Evolutionary conservation across 1,284 basidiomycete genomes (phyloP).

Genomic region (Boletus hoseneyae): DNA sequence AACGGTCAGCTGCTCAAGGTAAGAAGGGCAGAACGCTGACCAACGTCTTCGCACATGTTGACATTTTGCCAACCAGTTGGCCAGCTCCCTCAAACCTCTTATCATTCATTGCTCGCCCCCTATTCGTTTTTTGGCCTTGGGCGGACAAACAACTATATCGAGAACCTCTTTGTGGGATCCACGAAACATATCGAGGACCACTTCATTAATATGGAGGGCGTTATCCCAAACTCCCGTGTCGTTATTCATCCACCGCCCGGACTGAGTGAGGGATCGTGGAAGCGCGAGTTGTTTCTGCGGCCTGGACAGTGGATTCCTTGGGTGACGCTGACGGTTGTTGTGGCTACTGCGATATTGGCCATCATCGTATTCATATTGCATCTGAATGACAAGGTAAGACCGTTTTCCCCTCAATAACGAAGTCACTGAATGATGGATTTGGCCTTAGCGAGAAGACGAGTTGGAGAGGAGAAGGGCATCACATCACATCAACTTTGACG

Average conservation of each 20-base stretch:
- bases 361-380: constrained; percentile 86
- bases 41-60: constrained; percentile 1
- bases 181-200: constrained; percentile 72
- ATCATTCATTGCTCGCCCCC: constrained; percentile 86
- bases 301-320: constrained; percentile 98
- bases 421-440: constrained; percentile 9
- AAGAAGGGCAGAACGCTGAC: neutral
- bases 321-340: constrained; percentile 86
- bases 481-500: constrained; percentile 97
- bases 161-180: constrained; percentile 91
- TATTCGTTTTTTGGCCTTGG: constrained; percentile 97
- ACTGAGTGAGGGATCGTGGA: constrained; percentile 63
- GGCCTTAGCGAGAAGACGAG: constrained; percentile 81
- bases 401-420: neutral
- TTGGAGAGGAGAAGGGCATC: constrained; percentile 81
- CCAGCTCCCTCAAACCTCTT: constrained; percentile 90
- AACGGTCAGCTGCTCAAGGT: constrained; percentile 89
- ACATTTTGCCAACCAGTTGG: constrained; percentile 52
- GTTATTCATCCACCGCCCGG: constrained; percentile 83
- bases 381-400: constrained; percentile 82
- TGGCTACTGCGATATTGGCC: constrained; percentile 71
- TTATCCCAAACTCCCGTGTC: constrained; percentile 96
- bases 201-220: constrained; percentile 89
- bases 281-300: constrained; percentile 84
- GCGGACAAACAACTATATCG: constrained; percentile 99